These are phyloP conservation scores for Puccinia horiana DNA, from an alignment of 1,284 basidiomycete genomes.

Conservation along the genomic window DNA sequence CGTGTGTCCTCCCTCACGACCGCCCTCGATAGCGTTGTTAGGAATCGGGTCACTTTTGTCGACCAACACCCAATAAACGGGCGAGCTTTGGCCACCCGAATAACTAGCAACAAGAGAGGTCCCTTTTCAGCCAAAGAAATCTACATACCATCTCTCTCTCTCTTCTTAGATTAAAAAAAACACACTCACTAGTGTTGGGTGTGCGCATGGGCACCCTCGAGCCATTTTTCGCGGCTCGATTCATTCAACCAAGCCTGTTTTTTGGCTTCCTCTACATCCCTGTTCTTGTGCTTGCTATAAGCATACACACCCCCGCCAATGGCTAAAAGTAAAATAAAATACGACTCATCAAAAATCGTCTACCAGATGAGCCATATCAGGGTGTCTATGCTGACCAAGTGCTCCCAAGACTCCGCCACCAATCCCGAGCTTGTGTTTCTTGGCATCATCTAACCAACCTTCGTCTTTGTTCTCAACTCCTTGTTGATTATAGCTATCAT, in stretches of 20 bases:
- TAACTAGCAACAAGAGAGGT: conserved; percentile 1
- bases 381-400: conserved; percentile 3
- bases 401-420: conserved; percentile 40
- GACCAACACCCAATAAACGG: conserved; percentile 38
- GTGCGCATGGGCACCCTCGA: conserved; percentile 35
- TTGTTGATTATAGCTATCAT: conserved; percentile 4
- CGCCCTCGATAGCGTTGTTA: conserved; percentile 42
- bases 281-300: conserved; percentile 45
- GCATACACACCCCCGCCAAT: conserved; percentile 40
- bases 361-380: background rate
- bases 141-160: too few species aligned
- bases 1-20: conserved; percentile 37
- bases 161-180: background rate
- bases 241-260: conserved; percentile 40
- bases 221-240: conserved; percentile 45
- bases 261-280: conserved; percentile 36
- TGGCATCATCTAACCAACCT: conserved; percentile 40
- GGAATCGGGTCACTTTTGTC: conserved; percentile 30
- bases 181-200: conserved; percentile 38
- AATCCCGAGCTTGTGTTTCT: conserved; percentile 40
- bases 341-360: background rate
- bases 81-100: conserved; percentile 41
- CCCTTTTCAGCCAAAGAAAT: background rate
- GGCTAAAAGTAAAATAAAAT: background rate
- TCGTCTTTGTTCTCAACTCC: conserved; percentile 16